Evolutionary conservation across 306 rosid species (phyloP).

Genomic region (Luffa acutangula): DNA sequence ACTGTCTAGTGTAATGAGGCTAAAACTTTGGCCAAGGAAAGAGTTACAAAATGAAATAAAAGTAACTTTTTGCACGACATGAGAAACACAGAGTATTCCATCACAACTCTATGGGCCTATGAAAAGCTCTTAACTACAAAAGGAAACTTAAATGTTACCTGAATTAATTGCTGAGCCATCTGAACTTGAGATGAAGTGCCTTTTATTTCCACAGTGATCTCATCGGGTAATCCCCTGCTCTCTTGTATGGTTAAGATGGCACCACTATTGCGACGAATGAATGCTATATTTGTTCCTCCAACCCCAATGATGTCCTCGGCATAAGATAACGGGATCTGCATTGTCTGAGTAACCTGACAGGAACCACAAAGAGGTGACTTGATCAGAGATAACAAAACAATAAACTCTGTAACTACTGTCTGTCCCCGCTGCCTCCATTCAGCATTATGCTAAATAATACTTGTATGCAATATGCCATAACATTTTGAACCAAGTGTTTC

Average conservation of each 20-base stretch:
- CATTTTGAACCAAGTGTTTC: neutral
- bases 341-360: constrained; percentile 78
- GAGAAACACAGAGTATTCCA: neutral
- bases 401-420: neutral
- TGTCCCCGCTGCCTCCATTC: neutral
- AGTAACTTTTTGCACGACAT: neutral
- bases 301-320: constrained; percentile 94
- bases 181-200: constrained; percentile 91
- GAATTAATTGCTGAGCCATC: constrained; percentile 80
- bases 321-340: constrained; percentile 92
- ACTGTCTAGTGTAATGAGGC: neutral
- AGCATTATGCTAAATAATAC: neutral
- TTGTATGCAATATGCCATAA: neutral
- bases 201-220: constrained; percentile 85
- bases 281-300: constrained; percentile 86
- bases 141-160: constrained; percentile 27
- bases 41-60: neutral
- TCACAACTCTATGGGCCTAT: neutral
- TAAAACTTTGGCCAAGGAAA: neutral
- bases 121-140: neutral
- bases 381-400: neutral
- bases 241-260: constrained; percentile 88
- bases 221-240: constrained; percentile 81
- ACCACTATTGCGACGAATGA: constrained; percentile 85
- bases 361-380: neutral